Conservation (phyloP, 768 basidiomycete genomes). For the Rhizopogon rudus region DNA sequence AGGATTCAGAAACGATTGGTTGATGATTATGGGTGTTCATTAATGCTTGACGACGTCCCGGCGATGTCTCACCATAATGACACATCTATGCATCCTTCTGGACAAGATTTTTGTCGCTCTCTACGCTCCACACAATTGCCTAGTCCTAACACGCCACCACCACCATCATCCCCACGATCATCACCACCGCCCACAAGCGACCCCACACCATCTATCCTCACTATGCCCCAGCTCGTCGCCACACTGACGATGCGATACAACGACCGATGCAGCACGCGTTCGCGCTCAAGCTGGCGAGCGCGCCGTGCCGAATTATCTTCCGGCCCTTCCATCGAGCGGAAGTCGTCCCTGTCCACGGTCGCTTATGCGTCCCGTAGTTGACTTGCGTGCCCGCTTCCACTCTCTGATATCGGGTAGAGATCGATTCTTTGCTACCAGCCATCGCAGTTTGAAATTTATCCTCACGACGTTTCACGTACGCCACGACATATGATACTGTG, state of each 20-base stretch:
- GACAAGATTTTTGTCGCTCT: neutral
- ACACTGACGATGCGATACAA: slow-evolving; percentile 21
- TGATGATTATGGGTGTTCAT: slow-evolving; percentile 23
- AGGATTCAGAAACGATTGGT: slow-evolving; percentile 27
- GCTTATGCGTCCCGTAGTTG: slow-evolving; percentile 16
- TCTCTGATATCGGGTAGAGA: neutral
- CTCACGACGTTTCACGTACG: slow-evolving; percentile 2
- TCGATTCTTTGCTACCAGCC: neutral
- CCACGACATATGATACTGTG: slow-evolving; percentile 21
- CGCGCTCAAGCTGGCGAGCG: slow-evolving; percentile 9
- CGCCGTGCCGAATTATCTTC: slow-evolving; percentile 6
- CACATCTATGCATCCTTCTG: slow-evolving; percentile 1
- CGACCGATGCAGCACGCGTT: slow-evolving; percentile 15
- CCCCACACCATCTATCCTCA: slow-evolving; percentile 12
- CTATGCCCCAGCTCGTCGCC: slow-evolving; percentile 28
- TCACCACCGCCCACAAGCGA: slow-evolving; percentile 7
- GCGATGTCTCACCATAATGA: neutral
- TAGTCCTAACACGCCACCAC: slow-evolving; percentile 7
- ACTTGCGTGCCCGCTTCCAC: neutral
- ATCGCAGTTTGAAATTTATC: slow-evolving; percentile 1
- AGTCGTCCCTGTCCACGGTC: slow-evolving; percentile 22
- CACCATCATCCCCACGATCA: neutral
- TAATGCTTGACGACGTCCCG: neutral
- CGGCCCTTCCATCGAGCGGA: slow-evolving; percentile 10
- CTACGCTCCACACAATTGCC: slow-evolving; percentile 15